These are phyloP conservation scores for Pleurotus cornucopiae DNA, from an alignment of 768 basidiomycete species.

Conservation along the genomic window DNA sequence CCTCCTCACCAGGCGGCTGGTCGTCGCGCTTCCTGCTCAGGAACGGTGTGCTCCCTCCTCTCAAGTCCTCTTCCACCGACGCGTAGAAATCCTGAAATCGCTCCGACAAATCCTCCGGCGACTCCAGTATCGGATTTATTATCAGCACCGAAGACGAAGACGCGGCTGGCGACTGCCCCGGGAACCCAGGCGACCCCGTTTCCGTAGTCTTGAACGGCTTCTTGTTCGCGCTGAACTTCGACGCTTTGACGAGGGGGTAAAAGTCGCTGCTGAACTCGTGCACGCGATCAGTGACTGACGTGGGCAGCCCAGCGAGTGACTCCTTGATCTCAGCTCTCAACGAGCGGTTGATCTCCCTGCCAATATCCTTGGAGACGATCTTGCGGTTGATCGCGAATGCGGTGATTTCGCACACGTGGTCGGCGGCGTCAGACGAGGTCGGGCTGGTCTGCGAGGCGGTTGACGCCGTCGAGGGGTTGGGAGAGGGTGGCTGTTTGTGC, in stretches of 20 bases:
- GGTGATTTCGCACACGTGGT: constrained; percentile 47
- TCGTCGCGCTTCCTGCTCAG: constrained; percentile 22
- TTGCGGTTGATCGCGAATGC: constrained; percentile 54
- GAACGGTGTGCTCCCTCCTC: constrained; percentile 34
- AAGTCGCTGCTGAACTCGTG: constrained; percentile 49
- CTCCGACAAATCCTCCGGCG: constrained; percentile 47
- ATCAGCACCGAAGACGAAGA: constrained; percentile 22
- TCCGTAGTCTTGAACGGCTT: background rate
- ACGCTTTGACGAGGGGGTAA: constrained; percentile 50
- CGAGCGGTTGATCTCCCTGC: constrained; percentile 46
- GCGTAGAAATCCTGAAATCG: constrained; percentile 71
- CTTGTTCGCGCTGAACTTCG: constrained; percentile 9
- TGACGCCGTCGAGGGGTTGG: constrained; percentile 20
- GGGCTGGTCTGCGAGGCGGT: constrained; percentile 22
- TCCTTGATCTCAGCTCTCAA: constrained; percentile 55
- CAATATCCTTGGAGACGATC: constrained; percentile 50
- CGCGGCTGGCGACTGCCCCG: background rate
- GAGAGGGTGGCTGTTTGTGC: constrained; percentile 22
- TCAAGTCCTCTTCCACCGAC: constrained; percentile 59
- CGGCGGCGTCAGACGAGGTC: constrained; percentile 22
- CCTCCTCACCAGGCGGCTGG: constrained; percentile 28
- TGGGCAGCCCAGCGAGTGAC: constrained; percentile 31
- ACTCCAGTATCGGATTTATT: constrained; percentile 40
- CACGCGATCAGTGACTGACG: constrained; percentile 62
- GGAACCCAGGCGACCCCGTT: background rate